Conservation (phyloP, 1,284 basidiomycete species). For the Pterulicium gracile region DNA sequence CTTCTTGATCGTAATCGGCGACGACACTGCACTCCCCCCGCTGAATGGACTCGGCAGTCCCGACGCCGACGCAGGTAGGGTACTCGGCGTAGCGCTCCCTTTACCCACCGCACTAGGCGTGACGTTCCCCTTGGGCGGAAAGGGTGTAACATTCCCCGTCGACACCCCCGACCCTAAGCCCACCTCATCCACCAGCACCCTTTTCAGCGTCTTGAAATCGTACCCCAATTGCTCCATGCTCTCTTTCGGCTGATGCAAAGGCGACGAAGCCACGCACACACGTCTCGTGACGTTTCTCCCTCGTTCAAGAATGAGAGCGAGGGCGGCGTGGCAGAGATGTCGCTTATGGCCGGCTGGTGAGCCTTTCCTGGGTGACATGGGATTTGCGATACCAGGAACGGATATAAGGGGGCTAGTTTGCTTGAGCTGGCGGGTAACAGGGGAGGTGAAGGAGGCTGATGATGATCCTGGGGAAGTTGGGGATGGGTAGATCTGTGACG, state of each 20-base stretch:
- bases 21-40: background rate
- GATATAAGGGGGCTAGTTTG: background rate
- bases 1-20: background rate
- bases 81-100: background rate
- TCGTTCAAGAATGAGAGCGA: constrained; percentile 63
- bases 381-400: no score
- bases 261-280: constrained; percentile 73
- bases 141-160: no score
- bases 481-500: background rate
- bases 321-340: constrained; percentile 57
- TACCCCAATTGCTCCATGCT: constrained; percentile 67
- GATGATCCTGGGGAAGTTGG: background rate
- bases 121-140: constrained; percentile 11
- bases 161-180: constrained; percentile 13
- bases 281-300: constrained; percentile 58
- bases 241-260: constrained; percentile 75
- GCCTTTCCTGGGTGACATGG: background rate
- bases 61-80: background rate
- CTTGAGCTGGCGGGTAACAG: background rate
- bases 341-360: constrained; percentile 8
- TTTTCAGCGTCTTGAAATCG: constrained; percentile 65
- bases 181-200: constrained; percentile 58
- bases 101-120: constrained; percentile 6
- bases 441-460: background rate
- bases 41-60: background rate